Evolutionary conservation across 306 rosid species (phyloP).

Genomic region (Oxytropis ochrocephala): DNA sequence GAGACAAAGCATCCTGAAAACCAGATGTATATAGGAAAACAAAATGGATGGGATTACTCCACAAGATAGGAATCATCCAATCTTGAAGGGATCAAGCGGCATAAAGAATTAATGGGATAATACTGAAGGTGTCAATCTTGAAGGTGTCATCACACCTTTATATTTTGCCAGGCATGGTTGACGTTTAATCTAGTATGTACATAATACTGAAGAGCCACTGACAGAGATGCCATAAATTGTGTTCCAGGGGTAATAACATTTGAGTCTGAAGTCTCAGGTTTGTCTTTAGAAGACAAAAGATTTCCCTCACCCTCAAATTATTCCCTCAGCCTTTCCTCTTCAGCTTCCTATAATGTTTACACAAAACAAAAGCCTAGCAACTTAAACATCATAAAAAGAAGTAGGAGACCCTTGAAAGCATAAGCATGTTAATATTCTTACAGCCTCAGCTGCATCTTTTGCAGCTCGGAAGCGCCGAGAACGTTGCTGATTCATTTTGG

Average conservation of each 20-base stretch:
- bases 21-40: constrained; percentile 20
- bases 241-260: constrained; percentile 98
- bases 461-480: too few relatives aligned
- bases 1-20: constrained; percentile 52
- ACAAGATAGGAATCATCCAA: constrained; percentile 41
- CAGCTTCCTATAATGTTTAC: constrained; percentile 69
- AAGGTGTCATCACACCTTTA: constrained; percentile 52
- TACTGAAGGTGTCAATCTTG: too few relatives aligned
- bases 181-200: constrained; percentile 70
- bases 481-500: constrained; percentile 99
- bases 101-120: constrained; percentile 16
- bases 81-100: constrained; percentile 37
- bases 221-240: constrained; percentile 79
- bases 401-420: constrained; percentile 10
- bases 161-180: constrained; percentile 70
- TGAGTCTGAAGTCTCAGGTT: constrained; percentile 81
- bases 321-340: constrained; percentile 69
- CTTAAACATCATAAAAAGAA: constrained; percentile 3
- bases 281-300: too few relatives aligned
- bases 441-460: too few relatives aligned
- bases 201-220: constrained; percentile 87
- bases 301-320: constrained; percentile 64
- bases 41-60: constrained; percentile 53
- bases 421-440: constrained; percentile 22
- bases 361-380: not conserved